Evolutionary conservation across 192 early-diverging fungal genomes (phyloP), one percentile per base, ranked within the genome.

Genomic region (Backusella sp.): DNA sequence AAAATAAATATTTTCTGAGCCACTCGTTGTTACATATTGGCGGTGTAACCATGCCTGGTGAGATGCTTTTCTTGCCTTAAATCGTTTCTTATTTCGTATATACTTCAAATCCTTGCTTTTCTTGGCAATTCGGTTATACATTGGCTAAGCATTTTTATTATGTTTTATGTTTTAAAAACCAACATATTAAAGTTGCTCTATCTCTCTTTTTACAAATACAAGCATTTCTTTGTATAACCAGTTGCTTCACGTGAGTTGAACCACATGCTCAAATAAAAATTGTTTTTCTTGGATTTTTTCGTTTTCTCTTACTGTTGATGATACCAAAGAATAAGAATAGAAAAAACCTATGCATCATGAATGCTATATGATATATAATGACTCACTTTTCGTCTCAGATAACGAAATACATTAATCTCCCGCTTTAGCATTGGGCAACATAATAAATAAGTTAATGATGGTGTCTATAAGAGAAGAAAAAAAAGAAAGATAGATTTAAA

Each of bases 1-100:
- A 17, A 68, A 35, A 37, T 21, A 69, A 69, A 23, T 69, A 36
- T 41, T 69, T 26, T 21, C 68, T n/a, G 68, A 69, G 68, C 68
- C 68, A 37, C 68, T 26, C 26, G 14, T 62, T 62, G 56, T 62
- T 62, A 62, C 12, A 28, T 19, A 62, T 26, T n/a, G n/a, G 53
- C 23, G 11, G 56, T 62, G 56, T 62, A 62, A 69, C 37, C 34
- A 21, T 23, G 35, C 8, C 4, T 7, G 9, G 7, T 23, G 4
- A 1, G 66, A 34, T 69, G 17, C 3, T 39, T 23, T 23, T 14
- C n/a, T 69, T 39, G 4, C 39, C 21, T 69, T 17, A 44, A 44
- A 17, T 17, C 15, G 15, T 0, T 44, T 44, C 15, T 14, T 41
- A 7, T 41, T 68, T 6, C 2, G 17, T 4, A 49, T 7, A 49